Evolutionary conservation across 495 filamentous ascomycete species (phyloP).

Genomic region (Hypomontagnella monticulosa): DNA sequence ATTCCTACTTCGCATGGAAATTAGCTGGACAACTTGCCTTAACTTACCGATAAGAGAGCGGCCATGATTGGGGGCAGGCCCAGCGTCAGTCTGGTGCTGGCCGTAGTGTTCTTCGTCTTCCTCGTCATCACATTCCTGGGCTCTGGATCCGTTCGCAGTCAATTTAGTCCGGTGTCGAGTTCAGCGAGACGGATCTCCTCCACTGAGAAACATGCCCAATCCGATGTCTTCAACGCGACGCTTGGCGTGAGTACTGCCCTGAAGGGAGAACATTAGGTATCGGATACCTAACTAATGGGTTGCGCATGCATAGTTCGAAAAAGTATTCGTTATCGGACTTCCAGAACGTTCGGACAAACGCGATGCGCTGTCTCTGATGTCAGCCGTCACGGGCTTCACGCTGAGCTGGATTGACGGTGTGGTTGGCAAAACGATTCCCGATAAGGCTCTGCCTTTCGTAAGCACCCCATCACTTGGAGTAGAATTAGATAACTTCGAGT

Average conservation of each 20-base stretch:
- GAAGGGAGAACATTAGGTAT: background rate
- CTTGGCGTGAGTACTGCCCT: constrained; percentile 26
- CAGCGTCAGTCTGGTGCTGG: constrained; percentile 13
- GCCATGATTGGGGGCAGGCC: constrained; percentile 31
- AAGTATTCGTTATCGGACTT: constrained; percentile 43
- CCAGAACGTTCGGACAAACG: constrained; percentile 51
- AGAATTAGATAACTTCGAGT: background rate
- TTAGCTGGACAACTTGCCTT: background rate
- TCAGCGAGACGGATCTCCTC: constrained; percentile 12
- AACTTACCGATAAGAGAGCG: background rate
- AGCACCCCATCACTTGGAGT: background rate
- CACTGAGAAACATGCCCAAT: constrained; percentile 12
- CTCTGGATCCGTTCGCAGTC: constrained; percentile 16
- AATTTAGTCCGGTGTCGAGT: constrained; percentile 13
- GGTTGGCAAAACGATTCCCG: constrained; percentile 38
- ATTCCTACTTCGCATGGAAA: background rate
- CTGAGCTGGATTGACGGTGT: constrained; percentile 50
- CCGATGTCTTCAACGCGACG: constrained; percentile 30
- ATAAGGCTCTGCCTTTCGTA: constrained; percentile 44
- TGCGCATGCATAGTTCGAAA: constrained; percentile 39
- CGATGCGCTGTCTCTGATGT: constrained; percentile 48
- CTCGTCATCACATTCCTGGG: constrained; percentile 16
- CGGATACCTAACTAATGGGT: background rate
- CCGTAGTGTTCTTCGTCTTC: constrained; percentile 15
- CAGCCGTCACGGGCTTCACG: constrained; percentile 48